phyloP scores from a whole-genome alignment of 2,329 filamentous ascomycete genomes.

The Scedosporium apiospermum region DNA sequence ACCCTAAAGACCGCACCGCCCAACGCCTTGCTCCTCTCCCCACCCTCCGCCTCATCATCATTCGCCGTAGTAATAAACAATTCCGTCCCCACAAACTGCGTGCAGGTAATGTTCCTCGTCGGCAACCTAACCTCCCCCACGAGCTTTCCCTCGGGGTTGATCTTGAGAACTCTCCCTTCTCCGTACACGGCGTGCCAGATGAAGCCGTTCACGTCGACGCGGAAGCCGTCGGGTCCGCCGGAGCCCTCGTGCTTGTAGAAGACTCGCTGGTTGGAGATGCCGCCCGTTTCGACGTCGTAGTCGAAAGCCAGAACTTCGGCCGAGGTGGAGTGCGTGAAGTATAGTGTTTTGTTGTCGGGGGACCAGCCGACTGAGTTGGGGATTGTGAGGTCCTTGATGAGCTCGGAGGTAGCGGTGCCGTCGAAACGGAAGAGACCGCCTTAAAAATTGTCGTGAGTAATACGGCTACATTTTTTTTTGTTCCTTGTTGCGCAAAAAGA shows the following conservation, averaged over 20 bases:
- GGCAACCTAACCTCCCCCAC: slow-evolving; percentile 68
- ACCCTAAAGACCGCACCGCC: slow-evolving; percentile 68
- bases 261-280: slow-evolving; percentile 57
- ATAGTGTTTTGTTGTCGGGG: slow-evolving; percentile 61
- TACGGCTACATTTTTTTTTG: slow-evolving; percentile 1
- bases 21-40: slow-evolving; percentile 47
- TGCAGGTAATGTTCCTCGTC: slow-evolving; percentile 72
- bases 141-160: slow-evolving; percentile 59
- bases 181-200: slow-evolving; percentile 87
- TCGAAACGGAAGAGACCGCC: slow-evolving; percentile 68
- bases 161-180: slow-evolving; percentile 63
- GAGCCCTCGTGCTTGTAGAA: slow-evolving; percentile 62
- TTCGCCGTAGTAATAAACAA: slow-evolving; percentile 72
- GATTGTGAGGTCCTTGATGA: slow-evolving; percentile 60
- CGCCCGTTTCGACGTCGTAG: slow-evolving; percentile 55
- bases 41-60: slow-evolving; percentile 55
- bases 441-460: slow-evolving; percentile 19
- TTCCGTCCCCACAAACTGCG: slow-evolving; percentile 64
- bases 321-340: slow-evolving; percentile 71
- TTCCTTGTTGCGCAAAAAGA: not conserved
- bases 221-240: slow-evolving; percentile 70
- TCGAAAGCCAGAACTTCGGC: slow-evolving; percentile 65
- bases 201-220: slow-evolving; percentile 74
- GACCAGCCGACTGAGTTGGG: slow-evolving; percentile 84
- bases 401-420: slow-evolving; percentile 45